A percentile compares a stretch with the other conserved stretches of the same genome.
phyloP scores from a whole-genome alignment of 2,329 filamentous ascomycete genomes.

The Whalleya microplaca region DNA sequence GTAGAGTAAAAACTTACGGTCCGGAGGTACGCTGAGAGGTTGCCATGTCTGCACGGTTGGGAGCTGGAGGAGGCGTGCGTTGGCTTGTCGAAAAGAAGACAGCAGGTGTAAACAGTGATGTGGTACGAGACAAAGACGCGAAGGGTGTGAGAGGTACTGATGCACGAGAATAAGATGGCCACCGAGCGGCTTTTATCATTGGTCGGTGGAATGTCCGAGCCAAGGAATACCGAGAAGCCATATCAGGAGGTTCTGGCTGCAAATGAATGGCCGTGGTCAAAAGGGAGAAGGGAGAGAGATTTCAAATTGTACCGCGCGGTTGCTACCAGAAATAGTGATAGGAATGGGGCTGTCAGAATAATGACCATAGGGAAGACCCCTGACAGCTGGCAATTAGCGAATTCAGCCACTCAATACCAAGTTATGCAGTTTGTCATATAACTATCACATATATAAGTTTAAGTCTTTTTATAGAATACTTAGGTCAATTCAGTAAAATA shows the following conservation, averaged over 20 bases:
- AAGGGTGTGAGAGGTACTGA: background rate
- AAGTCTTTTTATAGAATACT: too few species aligned
- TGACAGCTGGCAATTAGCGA: too few species aligned
- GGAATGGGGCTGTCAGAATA: too few species aligned
- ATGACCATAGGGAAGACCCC: too few species aligned
- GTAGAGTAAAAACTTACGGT: too few species aligned
- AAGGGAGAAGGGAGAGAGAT: too few species aligned
- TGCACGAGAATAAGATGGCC: background rate
- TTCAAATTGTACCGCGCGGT: too few species aligned
- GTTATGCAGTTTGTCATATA: too few species aligned
- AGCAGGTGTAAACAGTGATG: constrained; percentile 1
- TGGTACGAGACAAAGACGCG: background rate
- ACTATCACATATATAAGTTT: too few species aligned
- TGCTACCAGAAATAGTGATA: too few species aligned
- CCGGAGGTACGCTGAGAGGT: background rate
- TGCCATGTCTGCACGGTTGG: background rate
- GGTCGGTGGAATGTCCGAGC: background rate
- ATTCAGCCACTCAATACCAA: too few species aligned
- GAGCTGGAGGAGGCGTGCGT: background rate
- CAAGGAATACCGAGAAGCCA: constrained; percentile 5
- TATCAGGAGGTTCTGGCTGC: background rate
- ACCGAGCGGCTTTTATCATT: constrained; percentile 1
- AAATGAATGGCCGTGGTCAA: background rate
- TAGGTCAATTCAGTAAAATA: too few species aligned
- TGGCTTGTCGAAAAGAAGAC: constrained; percentile 1